Evolutionary conservation across 495 filamentous ascomycete genomes (phyloP).

Genomic region (Tuber magnatum): DNA sequence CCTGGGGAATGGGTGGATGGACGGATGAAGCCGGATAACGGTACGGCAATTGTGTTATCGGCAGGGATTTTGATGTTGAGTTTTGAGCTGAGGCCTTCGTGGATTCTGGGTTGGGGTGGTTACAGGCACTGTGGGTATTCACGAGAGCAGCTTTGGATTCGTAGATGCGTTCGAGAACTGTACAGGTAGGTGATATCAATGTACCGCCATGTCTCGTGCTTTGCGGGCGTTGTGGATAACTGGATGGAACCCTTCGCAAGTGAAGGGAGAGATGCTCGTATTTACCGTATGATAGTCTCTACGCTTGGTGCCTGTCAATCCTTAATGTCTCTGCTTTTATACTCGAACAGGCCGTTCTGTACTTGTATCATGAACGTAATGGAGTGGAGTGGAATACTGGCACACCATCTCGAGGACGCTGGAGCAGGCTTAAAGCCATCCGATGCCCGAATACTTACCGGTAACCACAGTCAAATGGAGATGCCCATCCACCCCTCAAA

Average conservation of each 20-base stretch:
- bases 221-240: neutral
- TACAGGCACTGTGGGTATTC: neutral
- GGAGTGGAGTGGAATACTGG: too few species aligned
- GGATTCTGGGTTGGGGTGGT: neutral
- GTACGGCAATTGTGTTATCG: neutral
- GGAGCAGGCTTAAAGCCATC: neutral
- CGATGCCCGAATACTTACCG: too few species aligned
- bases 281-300: neutral
- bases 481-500: too few species aligned
- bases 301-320: neutral
- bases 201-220: neutral
- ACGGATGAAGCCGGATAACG: neutral
- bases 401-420: neutral
- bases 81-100: neutral
- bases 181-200: neutral
- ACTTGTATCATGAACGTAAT: neutral
- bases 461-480: too few species aligned
- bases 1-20: neutral
- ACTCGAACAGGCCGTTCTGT: too few species aligned
- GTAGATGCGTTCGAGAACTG: neutral
- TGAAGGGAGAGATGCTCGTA: neutral
- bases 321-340: too few species aligned
- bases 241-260: neutral
- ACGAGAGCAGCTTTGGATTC: neutral
- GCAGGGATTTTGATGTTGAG: neutral